phyloP scores from a whole-genome alignment of 768 basidiomycete genomes.

The Tephrocybe sp. region DNA sequence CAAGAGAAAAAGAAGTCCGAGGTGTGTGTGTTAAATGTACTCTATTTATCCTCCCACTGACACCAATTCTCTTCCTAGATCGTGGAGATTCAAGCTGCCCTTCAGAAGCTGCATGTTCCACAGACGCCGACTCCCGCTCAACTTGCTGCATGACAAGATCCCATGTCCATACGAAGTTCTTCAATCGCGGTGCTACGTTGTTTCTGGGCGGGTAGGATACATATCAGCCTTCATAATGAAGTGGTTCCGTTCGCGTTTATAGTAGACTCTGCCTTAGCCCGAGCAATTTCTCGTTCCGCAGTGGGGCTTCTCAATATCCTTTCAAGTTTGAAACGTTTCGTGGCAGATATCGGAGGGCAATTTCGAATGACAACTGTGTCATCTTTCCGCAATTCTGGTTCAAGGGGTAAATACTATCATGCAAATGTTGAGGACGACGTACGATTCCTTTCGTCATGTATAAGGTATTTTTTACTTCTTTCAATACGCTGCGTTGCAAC shows the following conservation, averaged over 20 bases:
- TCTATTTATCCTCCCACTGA: conserved; percentile 5
- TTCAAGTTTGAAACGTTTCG: conserved; percentile 74
- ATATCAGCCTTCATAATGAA: not conserved
- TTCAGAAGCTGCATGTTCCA: conserved; percentile 39
- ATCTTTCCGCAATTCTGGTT: conserved; percentile 57
- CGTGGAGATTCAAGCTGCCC: conserved; percentile 60
- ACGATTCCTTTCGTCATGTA: conserved; percentile 76
- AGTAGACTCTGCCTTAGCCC: conserved; percentile 20
- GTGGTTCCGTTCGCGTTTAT: conserved; percentile 11
- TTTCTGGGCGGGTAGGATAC: not conserved
- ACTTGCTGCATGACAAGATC: conserved; percentile 6
- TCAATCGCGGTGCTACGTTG: not conserved
- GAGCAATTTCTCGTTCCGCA: conserved; percentile 48
- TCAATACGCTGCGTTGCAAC: conserved; percentile 62
- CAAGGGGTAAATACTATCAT: conserved; percentile 4
- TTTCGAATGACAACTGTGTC: conserved; percentile 79
- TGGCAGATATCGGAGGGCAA: conserved; percentile 76
- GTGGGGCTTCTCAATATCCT: conserved; percentile 67
- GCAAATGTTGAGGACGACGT: conserved; percentile 23
- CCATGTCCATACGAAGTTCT: not conserved
- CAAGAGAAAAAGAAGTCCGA: conserved; percentile 82
- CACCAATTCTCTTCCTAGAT: conserved; percentile 49
- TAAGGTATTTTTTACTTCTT: conserved; percentile 72
- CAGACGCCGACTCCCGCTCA: conserved; percentile 20
- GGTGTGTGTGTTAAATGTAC: conserved; percentile 41